These are phyloP conservation scores for Cutaneotrichosporon arboriforme DNA, from an alignment of 1,284 basidiomycete species.

Conservation along the genomic window DNA sequence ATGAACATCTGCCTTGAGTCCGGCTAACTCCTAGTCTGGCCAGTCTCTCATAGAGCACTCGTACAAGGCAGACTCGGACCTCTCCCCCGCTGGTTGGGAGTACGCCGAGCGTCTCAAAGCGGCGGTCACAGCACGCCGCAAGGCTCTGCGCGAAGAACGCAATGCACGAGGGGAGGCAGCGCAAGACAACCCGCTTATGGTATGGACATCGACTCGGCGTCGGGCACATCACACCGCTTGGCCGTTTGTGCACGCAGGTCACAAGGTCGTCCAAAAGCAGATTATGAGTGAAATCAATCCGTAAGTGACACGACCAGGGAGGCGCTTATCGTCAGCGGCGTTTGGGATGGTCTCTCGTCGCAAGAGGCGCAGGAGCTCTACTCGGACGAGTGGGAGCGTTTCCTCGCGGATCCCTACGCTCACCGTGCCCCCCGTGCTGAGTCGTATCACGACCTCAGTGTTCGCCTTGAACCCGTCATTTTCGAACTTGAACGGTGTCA, in stretches of 20 bases:
- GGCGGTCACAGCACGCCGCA: slow-evolving; percentile 71
- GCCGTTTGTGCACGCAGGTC: slow-evolving; percentile 70
- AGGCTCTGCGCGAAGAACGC: slow-evolving; percentile 54
- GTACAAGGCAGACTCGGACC: slow-evolving; percentile 95
- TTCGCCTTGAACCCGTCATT: slow-evolving; percentile 73
- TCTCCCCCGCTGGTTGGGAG: slow-evolving; percentile 90
- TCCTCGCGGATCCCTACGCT: slow-evolving; percentile 86
- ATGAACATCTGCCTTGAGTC: too few species aligned
- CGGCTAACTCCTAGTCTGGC: slow-evolving; percentile 58
- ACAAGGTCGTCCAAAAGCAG: slow-evolving; percentile 84
- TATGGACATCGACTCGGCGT: slow-evolving; percentile 93
- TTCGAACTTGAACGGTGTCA: slow-evolving; percentile 75
- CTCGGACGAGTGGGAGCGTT: slow-evolving; percentile 89
- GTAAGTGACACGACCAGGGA: slow-evolving; percentile 25
- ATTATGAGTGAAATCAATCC: slow-evolving; percentile 99
- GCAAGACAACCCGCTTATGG: slow-evolving; percentile 64
- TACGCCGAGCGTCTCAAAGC: slow-evolving; percentile 83
- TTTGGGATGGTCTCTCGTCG: slow-evolving; percentile 89
- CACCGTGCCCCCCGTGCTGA: slow-evolving; percentile 88
- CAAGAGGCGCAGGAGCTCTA: slow-evolving; percentile 85
- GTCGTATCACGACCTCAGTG: slow-evolving; percentile 82
- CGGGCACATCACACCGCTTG: slow-evolving; percentile 92
- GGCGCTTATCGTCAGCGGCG: slow-evolving; percentile 51
- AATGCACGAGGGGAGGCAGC: slow-evolving; percentile 53
- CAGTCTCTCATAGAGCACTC: slow-evolving; percentile 97